Evolutionary conservation across 2,329 filamentous ascomycete genomes (phyloP).

Genomic region (Fusarium sp.): DNA sequence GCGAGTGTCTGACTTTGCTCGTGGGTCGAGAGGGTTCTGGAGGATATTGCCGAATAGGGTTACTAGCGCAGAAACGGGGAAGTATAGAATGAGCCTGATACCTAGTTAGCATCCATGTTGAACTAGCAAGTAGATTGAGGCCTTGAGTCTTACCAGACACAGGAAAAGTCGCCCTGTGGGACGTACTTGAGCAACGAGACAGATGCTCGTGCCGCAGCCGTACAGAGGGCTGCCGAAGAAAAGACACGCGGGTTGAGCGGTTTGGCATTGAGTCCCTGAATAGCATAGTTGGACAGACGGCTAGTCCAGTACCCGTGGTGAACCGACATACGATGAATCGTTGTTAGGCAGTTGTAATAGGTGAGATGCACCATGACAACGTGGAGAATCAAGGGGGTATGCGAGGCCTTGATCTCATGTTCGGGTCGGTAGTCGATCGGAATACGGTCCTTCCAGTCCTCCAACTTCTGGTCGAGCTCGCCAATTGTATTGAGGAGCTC

Average conservation of each 20-base stretch:
- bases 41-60: conserved; percentile 96
- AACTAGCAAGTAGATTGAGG: neutral
- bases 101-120: conserved; percentile 46
- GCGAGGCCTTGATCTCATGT: conserved; percentile 92
- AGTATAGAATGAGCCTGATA: conserved; percentile 88
- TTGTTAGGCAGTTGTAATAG: conserved; percentile 98
- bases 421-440: conserved; percentile 97
- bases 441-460: conserved; percentile 97
- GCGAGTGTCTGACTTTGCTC: conserved; percentile 88
- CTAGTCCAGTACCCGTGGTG: conserved; percentile 99
- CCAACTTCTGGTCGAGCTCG: conserved; percentile 88
- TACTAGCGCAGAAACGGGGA: conserved; percentile 93
- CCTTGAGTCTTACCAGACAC: conserved; percentile 80
- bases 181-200: conserved; percentile 97
- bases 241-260: conserved; percentile 95
- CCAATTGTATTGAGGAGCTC: conserved; percentile 96
- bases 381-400: conserved; percentile 93
- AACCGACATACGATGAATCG: conserved; percentile 98
- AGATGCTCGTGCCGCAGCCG: conserved; percentile 90
- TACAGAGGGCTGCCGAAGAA: conserved; percentile 91
- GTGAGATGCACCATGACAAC: conserved; percentile 95
- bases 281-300: conserved; percentile 91
- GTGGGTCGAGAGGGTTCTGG: conserved; percentile 91
- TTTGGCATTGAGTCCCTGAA: conserved; percentile 90
- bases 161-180: conserved; percentile 92